Conservation (phyloP, 2,329 filamentous ascomycete genomes). For the Colletotrichum sp. region DNA sequence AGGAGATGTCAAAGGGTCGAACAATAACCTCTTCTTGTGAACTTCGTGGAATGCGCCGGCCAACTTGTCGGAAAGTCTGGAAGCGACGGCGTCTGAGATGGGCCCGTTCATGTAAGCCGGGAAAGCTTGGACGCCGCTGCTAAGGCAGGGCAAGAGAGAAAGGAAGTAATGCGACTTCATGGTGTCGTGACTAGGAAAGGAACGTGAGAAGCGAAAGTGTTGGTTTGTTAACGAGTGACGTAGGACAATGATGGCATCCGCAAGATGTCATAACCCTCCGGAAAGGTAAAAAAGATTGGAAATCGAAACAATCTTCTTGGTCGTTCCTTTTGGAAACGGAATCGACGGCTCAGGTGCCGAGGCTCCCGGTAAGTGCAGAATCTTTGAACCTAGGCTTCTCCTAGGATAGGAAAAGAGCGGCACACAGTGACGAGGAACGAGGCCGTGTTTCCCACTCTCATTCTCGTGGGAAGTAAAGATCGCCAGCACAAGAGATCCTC, state of each 20-base stretch:
- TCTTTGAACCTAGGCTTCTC: neutral
- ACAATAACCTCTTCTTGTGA: constrained; percentile 21
- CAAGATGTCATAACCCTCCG: neutral
- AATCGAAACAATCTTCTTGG: neutral
- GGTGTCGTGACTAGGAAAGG: neutral
- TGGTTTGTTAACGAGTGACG: neutral
- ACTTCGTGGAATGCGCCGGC: constrained; percentile 6
- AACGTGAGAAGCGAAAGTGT: neutral
- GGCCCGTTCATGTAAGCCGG: constrained; percentile 15
- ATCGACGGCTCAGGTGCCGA: neutral
- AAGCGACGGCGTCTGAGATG: constrained; percentile 4
- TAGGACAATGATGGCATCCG: neutral
- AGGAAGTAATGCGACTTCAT: constrained; percentile 10
- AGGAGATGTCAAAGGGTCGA: constrained; percentile 20
- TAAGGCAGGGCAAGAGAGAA: constrained; percentile 7
- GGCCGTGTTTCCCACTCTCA: neutral
- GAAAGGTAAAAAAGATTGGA: neutral
- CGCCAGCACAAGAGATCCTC: neutral
- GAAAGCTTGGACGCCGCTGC: constrained; percentile 10
- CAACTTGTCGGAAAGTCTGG: neutral
- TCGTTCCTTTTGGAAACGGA: neutral
- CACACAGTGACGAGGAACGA: neutral
- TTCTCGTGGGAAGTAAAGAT: neutral
- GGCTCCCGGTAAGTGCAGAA: neutral
- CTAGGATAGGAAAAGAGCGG: neutral